These are phyloP conservation scores for Orychophragmus violaceus DNA, from an alignment of 345 rosid genomes.

Conservation along the genomic window DNA sequence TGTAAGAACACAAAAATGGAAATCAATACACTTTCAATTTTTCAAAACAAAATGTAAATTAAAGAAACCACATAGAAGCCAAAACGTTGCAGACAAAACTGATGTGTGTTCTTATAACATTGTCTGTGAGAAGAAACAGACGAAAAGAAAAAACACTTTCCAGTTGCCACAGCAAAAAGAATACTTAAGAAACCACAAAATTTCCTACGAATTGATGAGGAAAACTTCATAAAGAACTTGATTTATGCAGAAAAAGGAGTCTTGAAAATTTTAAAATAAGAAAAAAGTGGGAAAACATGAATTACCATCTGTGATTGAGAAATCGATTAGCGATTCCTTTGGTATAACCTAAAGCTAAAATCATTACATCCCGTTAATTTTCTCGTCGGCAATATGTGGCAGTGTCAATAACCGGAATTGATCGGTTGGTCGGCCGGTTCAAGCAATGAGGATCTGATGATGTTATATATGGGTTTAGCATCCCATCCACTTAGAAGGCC, in stretches of 20 bases:
- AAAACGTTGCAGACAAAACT: too few species aligned
- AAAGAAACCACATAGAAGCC: not conserved
- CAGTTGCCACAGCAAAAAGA: too few species aligned
- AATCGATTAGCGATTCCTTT: constrained; percentile 14
- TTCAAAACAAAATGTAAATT: too few species aligned
- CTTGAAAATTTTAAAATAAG: not conserved
- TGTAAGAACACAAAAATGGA: not conserved
- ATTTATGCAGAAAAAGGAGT: not conserved
- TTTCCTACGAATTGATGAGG: not conserved
- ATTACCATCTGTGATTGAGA: constrained; percentile 24
- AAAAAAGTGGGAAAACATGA: not conserved
- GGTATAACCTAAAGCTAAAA: constrained; percentile 19
- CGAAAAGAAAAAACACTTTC: too few species aligned
- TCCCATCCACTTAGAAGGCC: too few species aligned
- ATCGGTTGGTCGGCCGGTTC: too few species aligned
- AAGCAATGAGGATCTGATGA: too few species aligned
- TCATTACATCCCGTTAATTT: not conserved
- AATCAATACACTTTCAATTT: not conserved
- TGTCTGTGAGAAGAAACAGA: too few species aligned
- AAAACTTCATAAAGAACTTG: not conserved
- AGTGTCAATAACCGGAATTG: not conserved
- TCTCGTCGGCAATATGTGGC: not conserved
- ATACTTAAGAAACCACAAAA: too few species aligned
- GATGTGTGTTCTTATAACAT: too few species aligned
- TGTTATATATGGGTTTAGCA: too few species aligned